Evolutionary conservation across 106 monocot genomes (phyloP), one percentile per base, ranked within the genome.

Genomic region (Alisma plantagoaquatica): DNA sequence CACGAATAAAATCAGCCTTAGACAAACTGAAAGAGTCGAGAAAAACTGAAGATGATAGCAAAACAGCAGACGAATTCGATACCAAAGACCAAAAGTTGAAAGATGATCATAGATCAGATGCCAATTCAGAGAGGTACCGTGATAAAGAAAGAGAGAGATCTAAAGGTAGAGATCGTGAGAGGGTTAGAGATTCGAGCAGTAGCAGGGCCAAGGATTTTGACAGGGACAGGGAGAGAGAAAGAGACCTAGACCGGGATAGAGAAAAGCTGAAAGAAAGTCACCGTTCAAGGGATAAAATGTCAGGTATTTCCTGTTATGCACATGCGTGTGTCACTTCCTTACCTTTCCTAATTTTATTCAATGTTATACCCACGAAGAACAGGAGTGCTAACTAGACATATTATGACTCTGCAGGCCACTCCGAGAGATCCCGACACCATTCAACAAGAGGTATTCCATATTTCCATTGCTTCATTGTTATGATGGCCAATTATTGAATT

Each of bases 381-480:
- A n/a, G 20, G 17, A 47, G 46, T 20, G 12, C 46, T 17, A n/a
- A 23, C 26, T 57, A 3, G 28, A 33, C 11, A 10, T 0, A 25
- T 59, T 30, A 33, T 28, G n/a, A n/a, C 2, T 57, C 41, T 53
- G 52, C 74, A 83, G 77, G 73, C 4, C 64, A 79, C 28, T 61
- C 60, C 0, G 82, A 88, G n/a, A 78, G 70, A 52, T 65, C 75
- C 31, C 71, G 83, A 47, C 80, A 62, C 51, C 79, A 74, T 41
- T 80, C 79, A 32, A 77, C 80, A 12, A 48, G 79, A 71, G 89
- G 84, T 84, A 63, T n/a, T n/a, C n/a, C n/a, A n/a, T n/a, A n/a
- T n/a, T 18, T 17, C n/a, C 20, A n/a, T 6, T 44, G 10, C 18
- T 1, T 14, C 22, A 41, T 2, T 38, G 23, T 29, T 30, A 20